These are phyloP conservation scores for Handroanthus guayacan DNA, from an alignment of 257 asterid species.

Conservation along the genomic window DNA sequence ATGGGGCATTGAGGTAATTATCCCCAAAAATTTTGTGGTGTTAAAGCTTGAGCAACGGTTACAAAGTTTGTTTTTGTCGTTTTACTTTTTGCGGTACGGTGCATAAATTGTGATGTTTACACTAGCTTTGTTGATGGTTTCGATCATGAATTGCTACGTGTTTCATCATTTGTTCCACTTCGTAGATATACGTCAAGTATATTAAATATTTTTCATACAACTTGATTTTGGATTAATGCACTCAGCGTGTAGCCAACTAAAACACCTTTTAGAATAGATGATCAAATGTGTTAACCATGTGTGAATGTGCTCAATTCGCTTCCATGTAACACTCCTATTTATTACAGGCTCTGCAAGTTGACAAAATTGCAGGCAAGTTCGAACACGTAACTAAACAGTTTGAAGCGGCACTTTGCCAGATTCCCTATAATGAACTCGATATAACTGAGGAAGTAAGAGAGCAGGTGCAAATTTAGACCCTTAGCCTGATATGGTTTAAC, in stretches of 20 bases:
- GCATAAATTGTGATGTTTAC: neutral
- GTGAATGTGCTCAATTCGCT: neutral
- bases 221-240: too few relatives aligned
- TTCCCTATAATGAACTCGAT: constrained; percentile 72
- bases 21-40: neutral
- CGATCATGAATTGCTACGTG: too few relatives aligned
- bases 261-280: too few relatives aligned
- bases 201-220: too few relatives aligned
- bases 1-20: too few relatives aligned
- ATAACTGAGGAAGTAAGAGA: constrained; percentile 92
- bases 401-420: constrained; percentile 74
- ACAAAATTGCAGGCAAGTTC: constrained; percentile 66
- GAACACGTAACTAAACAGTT: constrained; percentile 67
- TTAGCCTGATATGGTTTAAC: neutral
- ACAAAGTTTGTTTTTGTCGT: neutral
- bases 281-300: too few relatives aligned
- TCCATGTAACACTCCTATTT: neutral
- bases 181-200: too few relatives aligned
- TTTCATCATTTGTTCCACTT: too few relatives aligned
- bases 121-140: too few relatives aligned
- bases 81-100: neutral
- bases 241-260: too few relatives aligned
- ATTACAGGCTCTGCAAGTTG: constrained; percentile 84
- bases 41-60: neutral
- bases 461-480: constrained; percentile 60